Percentiles rank a stretch among this genome's conserved stretches.
phyloP scores from a whole-genome alignment of 352 stramenopile genomes.

The Phytophthora uliginosa region DNA sequence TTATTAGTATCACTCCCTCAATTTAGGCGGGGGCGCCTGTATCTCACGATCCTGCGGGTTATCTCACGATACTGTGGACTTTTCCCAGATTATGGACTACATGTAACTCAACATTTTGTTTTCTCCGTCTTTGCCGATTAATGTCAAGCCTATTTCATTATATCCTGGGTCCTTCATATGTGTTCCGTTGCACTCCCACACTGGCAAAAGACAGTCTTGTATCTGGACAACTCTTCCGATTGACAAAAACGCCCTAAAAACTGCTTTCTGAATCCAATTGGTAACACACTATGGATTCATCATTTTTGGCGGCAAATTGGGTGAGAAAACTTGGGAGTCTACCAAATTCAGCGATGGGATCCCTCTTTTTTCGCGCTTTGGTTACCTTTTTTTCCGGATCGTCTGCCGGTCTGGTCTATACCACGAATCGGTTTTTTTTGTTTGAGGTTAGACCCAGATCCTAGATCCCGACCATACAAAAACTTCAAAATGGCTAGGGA shows the following conservation, averaged over 20 bases:
- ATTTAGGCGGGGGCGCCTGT: too few relatives aligned
- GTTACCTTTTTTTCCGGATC: too few relatives aligned
- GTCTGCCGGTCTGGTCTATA: too few relatives aligned
- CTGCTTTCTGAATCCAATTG: background rate
- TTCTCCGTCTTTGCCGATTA: background rate
- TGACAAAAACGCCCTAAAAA: background rate
- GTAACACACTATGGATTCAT: background rate
- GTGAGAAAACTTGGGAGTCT: background rate
- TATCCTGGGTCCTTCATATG: background rate
- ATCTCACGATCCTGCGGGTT: too few relatives aligned
- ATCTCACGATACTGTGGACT: too few relatives aligned
- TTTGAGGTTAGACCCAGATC: too few relatives aligned
- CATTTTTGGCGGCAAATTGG: background rate
- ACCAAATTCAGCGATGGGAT: background rate
- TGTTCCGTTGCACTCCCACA: background rate
- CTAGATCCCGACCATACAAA: too few relatives aligned
- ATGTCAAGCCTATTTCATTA: background rate
- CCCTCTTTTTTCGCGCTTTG: background rate
- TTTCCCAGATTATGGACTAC: too few relatives aligned
- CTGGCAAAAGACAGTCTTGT: background rate
- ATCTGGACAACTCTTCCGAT: background rate
- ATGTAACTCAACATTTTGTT: too few relatives aligned
- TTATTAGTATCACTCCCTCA: too few relatives aligned
- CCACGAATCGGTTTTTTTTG: too few relatives aligned
- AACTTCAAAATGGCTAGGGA: too few relatives aligned